phyloP scores from a whole-genome alignment of 2,329 filamentous ascomycete genomes.

The Byssothecium circinans region DNA sequence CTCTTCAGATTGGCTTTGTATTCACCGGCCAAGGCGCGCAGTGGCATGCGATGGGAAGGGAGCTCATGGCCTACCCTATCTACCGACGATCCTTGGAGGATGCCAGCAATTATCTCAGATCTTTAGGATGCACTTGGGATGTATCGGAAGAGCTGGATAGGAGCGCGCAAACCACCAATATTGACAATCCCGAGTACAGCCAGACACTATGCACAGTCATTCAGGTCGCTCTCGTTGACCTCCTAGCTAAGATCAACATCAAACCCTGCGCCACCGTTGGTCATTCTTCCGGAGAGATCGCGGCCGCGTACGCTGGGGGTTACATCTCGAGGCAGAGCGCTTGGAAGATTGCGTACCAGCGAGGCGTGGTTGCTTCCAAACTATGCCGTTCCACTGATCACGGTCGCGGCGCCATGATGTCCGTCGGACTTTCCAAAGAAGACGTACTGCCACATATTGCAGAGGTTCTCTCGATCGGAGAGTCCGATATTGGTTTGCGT shows the following conservation, averaged over 20 bases:
- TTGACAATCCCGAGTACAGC: slow-evolving; percentile 6
- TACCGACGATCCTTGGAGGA: slow-evolving; percentile 6
- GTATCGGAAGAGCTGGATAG: slow-evolving; percentile 1
- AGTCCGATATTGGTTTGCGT: not conserved
- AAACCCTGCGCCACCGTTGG: slow-evolving; percentile 21
- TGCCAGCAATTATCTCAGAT: slow-evolving; percentile 3
- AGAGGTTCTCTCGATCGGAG: not conserved
- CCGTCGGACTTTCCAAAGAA: slow-evolving; percentile 23
- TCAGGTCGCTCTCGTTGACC: slow-evolving; percentile 24
- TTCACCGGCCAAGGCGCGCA: slow-evolving; percentile 34
- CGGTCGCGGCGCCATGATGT: slow-evolving; percentile 23
- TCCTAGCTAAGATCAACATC: slow-evolving; percentile 18
- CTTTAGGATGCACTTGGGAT: not conserved
- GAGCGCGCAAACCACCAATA: not conserved
- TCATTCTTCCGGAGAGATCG: slow-evolving; percentile 39
- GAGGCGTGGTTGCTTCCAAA: not conserved
- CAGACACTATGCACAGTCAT: slow-evolving; percentile 24
- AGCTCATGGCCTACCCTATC: slow-evolving; percentile 13
- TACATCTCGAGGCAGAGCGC: slow-evolving; percentile 7
- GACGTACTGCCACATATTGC: too few relatives aligned
- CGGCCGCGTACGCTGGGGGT: slow-evolving; percentile 28
- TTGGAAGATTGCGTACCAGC: slow-evolving; percentile 8
- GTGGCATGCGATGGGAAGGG: slow-evolving; percentile 19
- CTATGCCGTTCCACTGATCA: not conserved
- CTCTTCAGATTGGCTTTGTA: slow-evolving; percentile 15